A percentile compares a stretch with the other conserved stretches of the same genome.
Evolutionary conservation across 2,329 filamentous ascomycete species (phyloP).

Genomic region (Ascochyta rabiei): DNA sequence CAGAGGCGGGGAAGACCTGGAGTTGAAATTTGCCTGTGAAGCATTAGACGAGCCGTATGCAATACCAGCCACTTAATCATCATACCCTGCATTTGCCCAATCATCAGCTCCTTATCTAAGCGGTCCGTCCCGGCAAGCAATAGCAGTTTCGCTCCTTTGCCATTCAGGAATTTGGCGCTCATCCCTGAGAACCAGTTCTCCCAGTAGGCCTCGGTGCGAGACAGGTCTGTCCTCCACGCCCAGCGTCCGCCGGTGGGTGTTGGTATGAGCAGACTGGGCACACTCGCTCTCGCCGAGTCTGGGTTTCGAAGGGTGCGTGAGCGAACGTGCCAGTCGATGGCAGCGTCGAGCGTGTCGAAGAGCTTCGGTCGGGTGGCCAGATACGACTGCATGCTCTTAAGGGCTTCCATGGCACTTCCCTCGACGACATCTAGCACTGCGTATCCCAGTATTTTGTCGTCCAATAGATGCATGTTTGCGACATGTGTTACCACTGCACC

Average conservation of each 20-base stretch:
- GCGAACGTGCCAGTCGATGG: constrained; percentile 92
- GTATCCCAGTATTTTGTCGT: constrained; percentile 76
- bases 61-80: constrained; percentile 8
- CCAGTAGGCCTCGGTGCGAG: constrained; percentile 87
- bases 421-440: constrained; percentile 95
- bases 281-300: constrained; percentile 82
- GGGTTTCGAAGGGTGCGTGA: constrained; percentile 85
- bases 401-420: constrained; percentile 89
- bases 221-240: constrained; percentile 86
- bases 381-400: constrained; percentile 93
- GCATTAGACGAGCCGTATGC: constrained; percentile 26
- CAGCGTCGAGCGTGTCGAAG: constrained; percentile 78
- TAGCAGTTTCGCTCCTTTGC: constrained; percentile 81
- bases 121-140: constrained; percentile 88
- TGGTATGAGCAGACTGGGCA: constrained; percentile 75
- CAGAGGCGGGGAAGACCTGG: constrained; percentile 91
- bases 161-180: constrained; percentile 83
- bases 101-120: constrained; percentile 88
- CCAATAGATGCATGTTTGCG: constrained; percentile 70
- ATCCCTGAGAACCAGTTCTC: constrained; percentile 90
- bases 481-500: constrained; percentile 89
- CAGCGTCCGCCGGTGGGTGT: constrained; percentile 55
- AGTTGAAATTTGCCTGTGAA: constrained; percentile 85
- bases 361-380: constrained; percentile 78
- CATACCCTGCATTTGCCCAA: constrained; percentile 94